phyloP scores from a whole-genome alignment of 2,329 filamentous ascomycete species.

The Fonsecaea pedrosoi region DNA sequence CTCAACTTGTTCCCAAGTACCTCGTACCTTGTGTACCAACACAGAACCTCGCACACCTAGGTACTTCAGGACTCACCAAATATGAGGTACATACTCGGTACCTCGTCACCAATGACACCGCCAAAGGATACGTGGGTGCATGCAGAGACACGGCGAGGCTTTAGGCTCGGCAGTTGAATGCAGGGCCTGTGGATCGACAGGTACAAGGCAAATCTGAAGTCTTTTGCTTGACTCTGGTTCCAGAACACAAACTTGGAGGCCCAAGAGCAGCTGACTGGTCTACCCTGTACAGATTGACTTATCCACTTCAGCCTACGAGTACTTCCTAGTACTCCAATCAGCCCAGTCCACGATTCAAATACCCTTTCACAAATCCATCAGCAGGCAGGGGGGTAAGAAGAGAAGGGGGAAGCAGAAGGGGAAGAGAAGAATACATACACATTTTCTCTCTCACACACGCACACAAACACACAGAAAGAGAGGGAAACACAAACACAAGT shows the following conservation, averaged over 20 bases:
- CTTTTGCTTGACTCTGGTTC: neutral
- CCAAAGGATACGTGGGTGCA: neutral
- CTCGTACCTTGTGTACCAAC: too few relatives aligned
- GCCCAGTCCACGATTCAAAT: neutral
- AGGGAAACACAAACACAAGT: neutral
- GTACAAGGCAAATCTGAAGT: constrained; percentile 5
- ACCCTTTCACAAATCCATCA: neutral
- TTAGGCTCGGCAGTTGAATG: constrained; percentile 3
- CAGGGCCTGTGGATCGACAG: constrained; percentile 7
- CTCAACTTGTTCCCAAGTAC: too few relatives aligned
- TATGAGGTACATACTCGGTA: neutral
- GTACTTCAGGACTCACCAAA: neutral
- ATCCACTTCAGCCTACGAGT: neutral
- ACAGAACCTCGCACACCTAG: neutral
- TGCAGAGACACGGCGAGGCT: neutral
- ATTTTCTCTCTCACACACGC: neutral
- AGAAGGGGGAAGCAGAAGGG: neutral
- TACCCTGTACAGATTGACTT: neutral
- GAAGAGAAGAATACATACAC: neutral
- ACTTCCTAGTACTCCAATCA: neutral
- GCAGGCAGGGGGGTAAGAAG: neutral
- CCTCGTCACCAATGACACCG: neutral
- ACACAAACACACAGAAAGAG: neutral
- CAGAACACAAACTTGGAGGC: constrained; percentile 1
- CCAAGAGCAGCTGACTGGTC: neutral